Evolutionary conservation across 805 yeast species (phyloP).

Genomic region (Torulaspora franciscae): DNA sequence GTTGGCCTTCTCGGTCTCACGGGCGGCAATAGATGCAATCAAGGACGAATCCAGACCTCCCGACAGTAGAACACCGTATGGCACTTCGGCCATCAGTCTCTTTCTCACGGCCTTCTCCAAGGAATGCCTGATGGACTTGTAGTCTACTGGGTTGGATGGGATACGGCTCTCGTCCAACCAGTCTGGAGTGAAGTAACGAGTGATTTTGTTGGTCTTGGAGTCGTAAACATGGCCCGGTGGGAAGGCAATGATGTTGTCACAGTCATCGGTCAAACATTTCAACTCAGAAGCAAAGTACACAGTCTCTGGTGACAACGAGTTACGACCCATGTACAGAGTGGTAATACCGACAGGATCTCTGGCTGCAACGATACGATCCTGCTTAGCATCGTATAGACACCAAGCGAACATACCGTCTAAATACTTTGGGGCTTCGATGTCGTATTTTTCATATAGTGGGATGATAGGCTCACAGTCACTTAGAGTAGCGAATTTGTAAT

Average conservation of each 20-base stretch:
- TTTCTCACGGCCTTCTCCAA: conserved; percentile 95
- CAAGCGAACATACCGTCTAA: conserved; percentile 98
- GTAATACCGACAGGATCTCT: conserved; percentile 98
- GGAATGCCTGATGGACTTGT: conserved; percentile 62
- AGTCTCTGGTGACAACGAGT: conserved; percentile 60
- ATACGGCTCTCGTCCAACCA: conserved; percentile 87
- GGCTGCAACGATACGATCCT: conserved; percentile 90
- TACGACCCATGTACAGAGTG: conserved; percentile 91
- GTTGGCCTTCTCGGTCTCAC: conserved; percentile 77
- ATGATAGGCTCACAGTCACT: conserved; percentile 98
- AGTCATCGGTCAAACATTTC: conserved; percentile 89
- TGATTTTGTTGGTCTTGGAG: conserved; percentile 76
- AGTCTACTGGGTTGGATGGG: conserved; percentile 75
- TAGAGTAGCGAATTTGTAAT: conserved; percentile 75
- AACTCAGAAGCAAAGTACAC: conserved; percentile 91
- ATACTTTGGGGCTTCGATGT: conserved; percentile 81
- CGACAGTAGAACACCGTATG: conserved; percentile 93
- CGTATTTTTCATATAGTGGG: conserved; percentile 85
- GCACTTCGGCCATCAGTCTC: conserved; percentile 99
- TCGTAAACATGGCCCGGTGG: conserved; percentile 99
- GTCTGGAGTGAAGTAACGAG: conserved; percentile 84
- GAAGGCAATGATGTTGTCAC: conserved; percentile 89
- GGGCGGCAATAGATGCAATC: conserved; percentile 94
- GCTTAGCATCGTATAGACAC: conserved; percentile 77
- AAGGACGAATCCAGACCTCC: conserved; percentile 97